Evolutionary conservation across 495 filamentous ascomycete genomes (phyloP).

Genomic region (Stereocaulon alpinum): DNA sequence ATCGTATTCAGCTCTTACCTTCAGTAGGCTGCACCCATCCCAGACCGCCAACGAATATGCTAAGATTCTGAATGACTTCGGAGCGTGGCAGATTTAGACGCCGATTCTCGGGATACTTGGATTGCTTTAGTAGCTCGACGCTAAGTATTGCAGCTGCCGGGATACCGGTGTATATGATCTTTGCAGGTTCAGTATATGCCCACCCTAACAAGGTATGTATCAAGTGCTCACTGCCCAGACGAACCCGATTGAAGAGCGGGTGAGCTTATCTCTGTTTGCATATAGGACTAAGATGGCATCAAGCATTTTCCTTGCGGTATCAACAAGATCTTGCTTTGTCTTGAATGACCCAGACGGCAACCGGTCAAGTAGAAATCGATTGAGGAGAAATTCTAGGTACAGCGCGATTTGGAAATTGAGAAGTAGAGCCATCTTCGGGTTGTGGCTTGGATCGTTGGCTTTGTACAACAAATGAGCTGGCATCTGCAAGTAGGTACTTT

Average conservation of each 20-base stretch:
- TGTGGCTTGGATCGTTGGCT: constrained; percentile 26
- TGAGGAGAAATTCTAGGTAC: constrained; percentile 45
- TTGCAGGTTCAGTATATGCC: constrained; percentile 18
- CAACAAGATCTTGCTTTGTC: constrained; percentile 40
- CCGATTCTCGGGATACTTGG: constrained; percentile 32
- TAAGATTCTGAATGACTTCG: constrained; percentile 53
- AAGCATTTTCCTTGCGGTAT: constrained; percentile 44
- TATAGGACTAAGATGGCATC: constrained; percentile 36
- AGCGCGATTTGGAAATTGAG: constrained; percentile 26
- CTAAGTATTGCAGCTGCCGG: constrained; percentile 50
- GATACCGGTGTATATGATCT: constrained; percentile 46
- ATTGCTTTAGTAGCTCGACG: constrained; percentile 51
- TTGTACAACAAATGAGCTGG: constrained; percentile 30
- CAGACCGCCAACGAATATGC: constrained; percentile 49
- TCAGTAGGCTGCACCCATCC: constrained; percentile 45
- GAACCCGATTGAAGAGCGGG: constrained; percentile 41
- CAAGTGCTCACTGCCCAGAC: constrained; percentile 44
- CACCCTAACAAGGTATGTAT: background rate
- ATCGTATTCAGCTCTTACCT: constrained; percentile 45
- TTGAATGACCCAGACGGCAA: constrained; percentile 42
- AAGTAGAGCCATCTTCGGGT: constrained; percentile 19
- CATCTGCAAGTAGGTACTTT: constrained; percentile 8
- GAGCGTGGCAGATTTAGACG: constrained; percentile 41
- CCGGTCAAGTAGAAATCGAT: constrained; percentile 49
- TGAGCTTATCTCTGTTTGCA: constrained; percentile 37